A percentile compares a stretch with the other conserved stretches of the same genome.
phyloP scores from a whole-genome alignment of 371 early-diverging fungal species.

The Apophysomyces sp. region DNA sequence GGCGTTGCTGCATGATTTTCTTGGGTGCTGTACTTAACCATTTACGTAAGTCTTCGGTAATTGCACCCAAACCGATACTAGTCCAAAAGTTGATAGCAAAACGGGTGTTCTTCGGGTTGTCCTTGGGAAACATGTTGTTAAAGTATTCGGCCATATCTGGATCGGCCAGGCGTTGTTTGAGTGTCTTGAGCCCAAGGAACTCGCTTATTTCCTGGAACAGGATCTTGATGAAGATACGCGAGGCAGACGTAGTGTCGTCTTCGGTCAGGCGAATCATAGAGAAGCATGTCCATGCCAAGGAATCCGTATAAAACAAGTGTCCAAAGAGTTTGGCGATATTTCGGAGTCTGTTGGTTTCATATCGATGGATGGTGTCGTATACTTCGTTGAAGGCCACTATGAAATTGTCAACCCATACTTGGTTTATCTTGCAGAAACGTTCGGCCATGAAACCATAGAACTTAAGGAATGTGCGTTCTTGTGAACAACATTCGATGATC shows the following conservation, averaged over 20 bases:
- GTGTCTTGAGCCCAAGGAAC: conserved; percentile 75
- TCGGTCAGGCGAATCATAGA: conserved; percentile 82
- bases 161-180: conserved; percentile 78
- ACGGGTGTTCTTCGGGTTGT: conserved; percentile 84
- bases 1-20: conserved; percentile 47
- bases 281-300: conserved; percentile 85
- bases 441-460: conserved; percentile 95
- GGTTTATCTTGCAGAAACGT: conserved; percentile 87
- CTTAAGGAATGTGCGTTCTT: conserved; percentile 92
- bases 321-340: conserved; percentile 92
- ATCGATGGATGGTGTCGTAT: conserved; percentile 90
- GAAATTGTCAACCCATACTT: conserved; percentile 79
- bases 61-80: conserved; percentile 87
- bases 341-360: conserved; percentile 92
- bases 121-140: conserved; percentile 89
- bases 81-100: conserved; percentile 99
- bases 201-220: conserved; percentile 91
- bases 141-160: conserved; percentile 63
- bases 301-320: conserved; percentile 87
- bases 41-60: conserved; percentile 94
- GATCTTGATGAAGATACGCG: conserved; percentile 96
- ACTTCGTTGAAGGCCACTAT: conserved; percentile 76
- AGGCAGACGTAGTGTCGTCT: conserved; percentile 92
- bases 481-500: conserved; percentile 96
- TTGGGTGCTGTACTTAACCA: conserved; percentile 68